Conservation (phyloP, 2,329 filamentous ascomycete species). For the Ascochyta koolunga region DNA sequence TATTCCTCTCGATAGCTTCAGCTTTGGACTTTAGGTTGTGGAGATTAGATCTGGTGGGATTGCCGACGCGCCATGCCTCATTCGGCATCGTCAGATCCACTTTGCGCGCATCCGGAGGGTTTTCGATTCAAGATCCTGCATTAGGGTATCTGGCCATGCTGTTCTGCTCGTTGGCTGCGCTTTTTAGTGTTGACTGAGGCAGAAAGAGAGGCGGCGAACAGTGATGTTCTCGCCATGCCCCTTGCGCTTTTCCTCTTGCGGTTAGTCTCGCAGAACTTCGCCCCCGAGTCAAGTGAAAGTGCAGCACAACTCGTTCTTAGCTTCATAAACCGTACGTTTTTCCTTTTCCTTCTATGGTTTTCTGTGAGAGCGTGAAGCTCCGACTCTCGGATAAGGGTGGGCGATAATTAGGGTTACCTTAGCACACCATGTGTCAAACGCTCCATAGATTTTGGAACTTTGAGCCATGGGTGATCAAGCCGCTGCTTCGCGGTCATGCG, state of each 20-base stretch:
- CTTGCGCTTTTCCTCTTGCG: conserved; percentile 3
- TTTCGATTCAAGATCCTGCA: conserved; percentile 9
- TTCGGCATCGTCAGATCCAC: conserved; percentile 2
- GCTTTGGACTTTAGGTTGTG: conserved; percentile 12
- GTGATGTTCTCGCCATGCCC: not conserved
- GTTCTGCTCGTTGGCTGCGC: not conserved
- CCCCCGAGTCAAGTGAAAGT: not conserved
- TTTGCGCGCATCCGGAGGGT: conserved; percentile 10
- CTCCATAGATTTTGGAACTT: not conserved
- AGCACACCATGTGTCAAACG: not conserved
- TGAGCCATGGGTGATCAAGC: conserved; percentile 21
- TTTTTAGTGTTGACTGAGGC: not conserved
- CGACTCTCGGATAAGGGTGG: not conserved
- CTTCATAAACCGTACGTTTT: not conserved
- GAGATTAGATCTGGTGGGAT: conserved; percentile 12
- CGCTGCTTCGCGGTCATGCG: conserved; percentile 27
- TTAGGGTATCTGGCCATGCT: not conserved
- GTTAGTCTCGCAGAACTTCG: conserved; percentile 1
- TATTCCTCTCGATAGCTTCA: conserved; percentile 10
- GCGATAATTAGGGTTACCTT: not conserved
- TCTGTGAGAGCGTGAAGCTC: conserved; percentile 1
- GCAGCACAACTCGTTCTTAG: conserved; percentile 2
- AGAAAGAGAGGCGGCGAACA: not conserved
- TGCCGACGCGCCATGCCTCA: conserved; percentile 6
- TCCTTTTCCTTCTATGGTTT: not conserved